Percentiles rank a stretch among this genome's conserved stretches.
phyloP scores from a whole-genome alignment of 2,329 filamentous ascomycete genomes.

The Xylaria sp. region DNA sequence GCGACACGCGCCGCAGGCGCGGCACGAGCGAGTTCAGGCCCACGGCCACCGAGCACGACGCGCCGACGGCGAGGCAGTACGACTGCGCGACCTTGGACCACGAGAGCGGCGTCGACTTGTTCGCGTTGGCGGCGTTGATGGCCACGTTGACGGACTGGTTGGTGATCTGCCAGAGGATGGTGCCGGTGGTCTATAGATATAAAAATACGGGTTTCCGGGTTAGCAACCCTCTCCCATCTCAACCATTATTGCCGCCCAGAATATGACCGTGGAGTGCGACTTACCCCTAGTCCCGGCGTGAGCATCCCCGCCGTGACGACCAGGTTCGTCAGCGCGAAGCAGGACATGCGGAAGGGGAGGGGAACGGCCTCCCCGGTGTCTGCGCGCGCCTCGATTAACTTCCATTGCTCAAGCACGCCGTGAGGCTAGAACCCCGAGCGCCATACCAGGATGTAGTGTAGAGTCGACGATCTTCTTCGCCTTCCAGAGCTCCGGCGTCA shows the following conservation, averaged over 20 bases:
- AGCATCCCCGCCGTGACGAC: constrained; percentile 97
- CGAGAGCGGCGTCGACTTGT: constrained; percentile 91
- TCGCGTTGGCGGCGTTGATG: constrained; percentile 96
- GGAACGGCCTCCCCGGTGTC: constrained; percentile 93
- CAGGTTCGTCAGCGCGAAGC: constrained; percentile 90
- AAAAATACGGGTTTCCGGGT: not conserved
- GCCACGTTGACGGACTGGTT: constrained; percentile 99
- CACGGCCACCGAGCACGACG: constrained; percentile 90
- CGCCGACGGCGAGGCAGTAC: constrained; percentile 88
- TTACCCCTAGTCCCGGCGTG: constrained; percentile 77
- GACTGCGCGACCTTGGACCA: constrained; percentile 81
- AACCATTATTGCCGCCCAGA: not conserved
- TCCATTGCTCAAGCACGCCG: not conserved
- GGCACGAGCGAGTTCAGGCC: constrained; percentile 90
- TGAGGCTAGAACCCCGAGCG: constrained; percentile 1
- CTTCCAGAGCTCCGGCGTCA: constrained; percentile 90
- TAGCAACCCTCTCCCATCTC: not conserved
- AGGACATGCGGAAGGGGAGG: constrained; percentile 96
- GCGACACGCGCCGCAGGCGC: constrained; percentile 74
- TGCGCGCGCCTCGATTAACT: constrained; percentile 40
- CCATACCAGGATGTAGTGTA: constrained; percentile 87
- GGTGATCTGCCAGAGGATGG: constrained; percentile 89
- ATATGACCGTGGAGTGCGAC: constrained; percentile 22
- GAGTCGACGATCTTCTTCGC: constrained; percentile 98
- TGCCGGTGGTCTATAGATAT: constrained; percentile 70